Evolutionary conservation across 495 filamentous ascomycete genomes (phyloP).

Genomic region (Xylaria curta): DNA sequence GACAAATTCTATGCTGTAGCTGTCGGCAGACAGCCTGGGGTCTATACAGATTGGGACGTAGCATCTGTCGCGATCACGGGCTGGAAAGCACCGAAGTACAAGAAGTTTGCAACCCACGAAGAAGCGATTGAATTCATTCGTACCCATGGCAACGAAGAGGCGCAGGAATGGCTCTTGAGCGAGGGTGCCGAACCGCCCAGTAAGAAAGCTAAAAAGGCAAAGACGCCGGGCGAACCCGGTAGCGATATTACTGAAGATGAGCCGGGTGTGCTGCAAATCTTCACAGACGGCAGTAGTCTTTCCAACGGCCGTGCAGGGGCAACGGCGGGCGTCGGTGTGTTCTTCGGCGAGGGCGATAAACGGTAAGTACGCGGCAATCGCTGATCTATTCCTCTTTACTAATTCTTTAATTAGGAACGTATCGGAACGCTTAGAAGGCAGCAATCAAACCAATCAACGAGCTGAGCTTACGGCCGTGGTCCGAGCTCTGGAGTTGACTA

Average conservation of each 20-base stretch:
- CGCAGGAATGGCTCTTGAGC: slow-evolving; percentile 61
- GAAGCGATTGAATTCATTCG: slow-evolving; percentile 69
- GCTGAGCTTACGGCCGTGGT: slow-evolving; percentile 90
- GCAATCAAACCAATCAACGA: slow-evolving; percentile 88
- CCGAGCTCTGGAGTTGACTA: slow-evolving; percentile 79
- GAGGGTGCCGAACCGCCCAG: slow-evolving; percentile 36
- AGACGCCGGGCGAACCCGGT: slow-evolving; percentile 33
- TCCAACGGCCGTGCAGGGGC: slow-evolving; percentile 78
- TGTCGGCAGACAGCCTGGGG: slow-evolving; percentile 77
- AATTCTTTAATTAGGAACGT: slow-evolving; percentile 69
- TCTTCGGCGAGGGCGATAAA: slow-evolving; percentile 73
- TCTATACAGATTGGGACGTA: slow-evolving; percentile 87
- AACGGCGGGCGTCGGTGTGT: slow-evolving; percentile 85
- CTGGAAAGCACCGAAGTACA: slow-evolving; percentile 78
- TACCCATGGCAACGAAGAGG: slow-evolving; percentile 55
- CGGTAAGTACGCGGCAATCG: slow-evolving; percentile 59
- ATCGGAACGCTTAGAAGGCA: slow-evolving; percentile 77
- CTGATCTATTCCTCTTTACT: slow-evolving; percentile 16
- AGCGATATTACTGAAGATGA: slow-evolving; percentile 48
- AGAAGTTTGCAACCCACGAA: slow-evolving; percentile 74
- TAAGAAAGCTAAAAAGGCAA: slow-evolving; percentile 42
- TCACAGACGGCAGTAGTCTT: slow-evolving; percentile 86
- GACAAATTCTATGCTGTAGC: slow-evolving; percentile 82
- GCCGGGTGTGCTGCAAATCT: slow-evolving; percentile 70
- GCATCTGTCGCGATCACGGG: slow-evolving; percentile 80